Conservation (phyloP, 2,329 filamentous ascomycete genomes). For the Epichloe sylvatica region DNA sequence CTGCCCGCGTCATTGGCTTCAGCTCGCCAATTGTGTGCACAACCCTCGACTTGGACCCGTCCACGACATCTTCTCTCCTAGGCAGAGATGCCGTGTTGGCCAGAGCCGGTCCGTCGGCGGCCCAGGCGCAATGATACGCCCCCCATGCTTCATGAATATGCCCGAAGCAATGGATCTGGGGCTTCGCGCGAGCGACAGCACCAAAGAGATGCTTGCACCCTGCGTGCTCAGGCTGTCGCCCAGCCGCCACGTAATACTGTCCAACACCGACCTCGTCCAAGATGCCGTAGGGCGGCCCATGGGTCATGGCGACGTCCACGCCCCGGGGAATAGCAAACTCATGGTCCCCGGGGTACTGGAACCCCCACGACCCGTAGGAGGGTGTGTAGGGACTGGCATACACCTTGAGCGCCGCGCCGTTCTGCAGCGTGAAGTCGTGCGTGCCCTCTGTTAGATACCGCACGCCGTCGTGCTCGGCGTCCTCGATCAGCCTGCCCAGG, state of each 20-base stretch:
- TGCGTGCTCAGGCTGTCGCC: slow-evolving; percentile 12
- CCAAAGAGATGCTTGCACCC: slow-evolving; percentile 32
- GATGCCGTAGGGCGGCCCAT: slow-evolving; percentile 39
- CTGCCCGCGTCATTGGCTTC: slow-evolving; percentile 9
- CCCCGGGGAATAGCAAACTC: slow-evolving; percentile 20
- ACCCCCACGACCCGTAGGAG: slow-evolving; percentile 30
- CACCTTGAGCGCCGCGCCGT: slow-evolving; percentile 34
- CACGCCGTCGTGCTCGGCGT: slow-evolving; percentile 26
- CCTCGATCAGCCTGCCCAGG: slow-evolving; percentile 24
- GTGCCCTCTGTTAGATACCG: slow-evolving; percentile 34
- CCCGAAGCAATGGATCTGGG: slow-evolving; percentile 40
- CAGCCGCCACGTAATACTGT: neutral
- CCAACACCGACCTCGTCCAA: slow-evolving; percentile 25
- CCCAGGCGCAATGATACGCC: slow-evolving; percentile 40
- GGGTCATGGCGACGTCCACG: slow-evolving; percentile 37
- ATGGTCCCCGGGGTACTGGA: slow-evolving; percentile 33
- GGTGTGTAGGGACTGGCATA: slow-evolving; percentile 43
- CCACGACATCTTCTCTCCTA: slow-evolving; percentile 19
- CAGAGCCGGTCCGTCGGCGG: slow-evolving; percentile 2
- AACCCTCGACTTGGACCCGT: slow-evolving; percentile 23
- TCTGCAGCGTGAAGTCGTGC: slow-evolving; percentile 31
- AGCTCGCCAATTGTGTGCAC: slow-evolving; percentile 21
- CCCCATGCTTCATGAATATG: slow-evolving; percentile 50
- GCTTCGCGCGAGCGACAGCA: slow-evolving; percentile 29
- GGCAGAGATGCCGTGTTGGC: slow-evolving; percentile 7